phyloP scores from a whole-genome alignment of 2,329 filamentous ascomycete genomes.

The Colletotrichum spinosum region DNA sequence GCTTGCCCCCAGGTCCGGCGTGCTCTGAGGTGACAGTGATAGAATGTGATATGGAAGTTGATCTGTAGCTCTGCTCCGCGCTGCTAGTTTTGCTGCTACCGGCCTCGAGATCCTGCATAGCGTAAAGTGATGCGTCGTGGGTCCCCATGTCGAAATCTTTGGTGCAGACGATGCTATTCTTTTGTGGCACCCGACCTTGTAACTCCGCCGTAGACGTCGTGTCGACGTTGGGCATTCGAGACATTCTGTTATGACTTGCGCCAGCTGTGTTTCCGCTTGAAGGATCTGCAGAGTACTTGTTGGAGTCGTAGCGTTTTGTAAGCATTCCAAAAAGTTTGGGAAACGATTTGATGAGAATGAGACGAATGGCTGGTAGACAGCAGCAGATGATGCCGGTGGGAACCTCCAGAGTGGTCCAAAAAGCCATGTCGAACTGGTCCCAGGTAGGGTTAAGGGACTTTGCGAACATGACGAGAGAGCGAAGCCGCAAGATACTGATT shows the following conservation, averaged over 20 bases:
- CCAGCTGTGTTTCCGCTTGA: slow-evolving; percentile 8
- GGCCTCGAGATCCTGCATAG: slow-evolving; percentile 21
- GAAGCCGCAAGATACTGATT: slow-evolving; percentile 46
- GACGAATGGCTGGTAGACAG: slow-evolving; percentile 30
- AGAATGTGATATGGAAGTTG: slow-evolving; percentile 18
- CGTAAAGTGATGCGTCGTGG: slow-evolving; percentile 14
- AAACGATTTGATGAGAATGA: slow-evolving; percentile 32
- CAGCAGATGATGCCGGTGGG: slow-evolving; percentile 32
- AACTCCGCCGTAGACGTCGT: slow-evolving; percentile 15
- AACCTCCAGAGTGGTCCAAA: slow-evolving; percentile 33
- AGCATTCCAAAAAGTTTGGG: slow-evolving; percentile 26
- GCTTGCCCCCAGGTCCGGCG: slow-evolving; percentile 1
- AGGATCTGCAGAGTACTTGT: slow-evolving; percentile 7
- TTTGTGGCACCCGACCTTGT: not conserved
- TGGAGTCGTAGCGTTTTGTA: slow-evolving; percentile 13
- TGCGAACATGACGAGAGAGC: slow-evolving; percentile 43
- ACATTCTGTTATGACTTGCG: slow-evolving; percentile 1
- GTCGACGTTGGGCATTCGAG: not conserved
- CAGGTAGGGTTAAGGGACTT: slow-evolving; percentile 45
- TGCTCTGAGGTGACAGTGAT: slow-evolving; percentile 15
- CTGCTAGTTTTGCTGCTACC: slow-evolving; percentile 13
- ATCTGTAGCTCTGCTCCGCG: slow-evolving; percentile 17
- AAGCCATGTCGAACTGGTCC: slow-evolving; percentile 43
- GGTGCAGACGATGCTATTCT: slow-evolving; percentile 8
- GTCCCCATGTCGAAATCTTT: slow-evolving; percentile 10